Base-by-base conservation (phyloP, 192 early-diverging fungal species). In the Funneliformis geosporum region DNA sequence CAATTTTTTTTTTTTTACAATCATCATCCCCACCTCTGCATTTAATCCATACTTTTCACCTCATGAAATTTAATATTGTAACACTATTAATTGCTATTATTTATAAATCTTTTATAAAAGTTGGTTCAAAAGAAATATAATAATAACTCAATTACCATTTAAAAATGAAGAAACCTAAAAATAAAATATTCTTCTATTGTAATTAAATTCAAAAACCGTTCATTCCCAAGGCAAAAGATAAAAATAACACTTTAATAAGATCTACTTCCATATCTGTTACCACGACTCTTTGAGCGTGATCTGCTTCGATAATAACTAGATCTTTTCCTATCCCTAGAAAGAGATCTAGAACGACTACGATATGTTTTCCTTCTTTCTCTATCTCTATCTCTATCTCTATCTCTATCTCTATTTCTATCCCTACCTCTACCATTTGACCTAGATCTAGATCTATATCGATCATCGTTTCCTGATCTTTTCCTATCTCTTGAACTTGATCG, bases 401-500 rank as follows among this genome's bases (percentile, higher is more conserved):
- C 62, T 12, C 25, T 65, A 65, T 65, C 27, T 28, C 21, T 12
- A 65, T 65, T 25, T 65, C 62, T 23, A 6, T 65, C 62, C 33
- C 33, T 33, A 33, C 33, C 33, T 33, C 40, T 55, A 55, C 50
- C 50, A n/a, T 60, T 55, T 60, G 73, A 75, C n/a, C 55, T n/a
- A 61, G 73, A 75, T 21, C 73, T 75, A 1, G 55, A 75, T 33
- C 33, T 75, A 60, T 69, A 44, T 18, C 60, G 33, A 75, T n/a
- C 10, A 23, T 75, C 60, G 18, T 50, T 55, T 61, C 33, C 59
- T 11, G 47, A 75, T 18, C 40, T 76, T 28, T n/a, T 67, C 46
- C 73, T 27, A 62, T 75, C 79, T 73, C 42, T 80, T 47, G 72
- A 66, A 33, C 25, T 39, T 21, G 62, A 73, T 76, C 79, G 33